Percentiles rank a stretch among this genome's conserved stretches.
phyloP scores from a whole-genome alignment of 345 rosid species.

The Geranium brycei region DNA sequence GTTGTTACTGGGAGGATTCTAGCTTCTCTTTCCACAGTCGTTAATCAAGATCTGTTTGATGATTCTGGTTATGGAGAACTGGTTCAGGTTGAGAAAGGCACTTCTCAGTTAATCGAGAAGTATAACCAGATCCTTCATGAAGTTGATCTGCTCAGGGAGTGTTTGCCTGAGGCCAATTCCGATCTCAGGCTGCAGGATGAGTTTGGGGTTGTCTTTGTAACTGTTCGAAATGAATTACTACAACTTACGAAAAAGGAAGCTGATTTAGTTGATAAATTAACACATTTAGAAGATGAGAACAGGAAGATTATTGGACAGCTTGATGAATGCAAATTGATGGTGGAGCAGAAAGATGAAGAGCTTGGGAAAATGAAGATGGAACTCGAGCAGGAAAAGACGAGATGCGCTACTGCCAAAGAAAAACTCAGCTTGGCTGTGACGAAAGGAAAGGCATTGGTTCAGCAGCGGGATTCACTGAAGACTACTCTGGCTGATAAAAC shows the following conservation, averaged over 20 bases:
- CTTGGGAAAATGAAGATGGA: constrained; percentile 41
- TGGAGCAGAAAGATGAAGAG: constrained; percentile 33
- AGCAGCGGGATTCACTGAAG: constrained; percentile 75
- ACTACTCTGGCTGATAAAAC: constrained; percentile 58
- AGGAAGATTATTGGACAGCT: constrained; percentile 46
- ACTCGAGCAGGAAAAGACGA: constrained; percentile 66
- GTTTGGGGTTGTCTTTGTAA: constrained; percentile 35
- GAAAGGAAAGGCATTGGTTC: constrained; percentile 89
- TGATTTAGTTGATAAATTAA: constrained; percentile 30
- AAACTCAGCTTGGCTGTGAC: constrained; percentile 94
- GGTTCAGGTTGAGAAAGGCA: constrained; percentile 44
- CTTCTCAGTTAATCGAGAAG: constrained; percentile 41
- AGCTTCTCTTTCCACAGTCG: constrained; percentile 39
- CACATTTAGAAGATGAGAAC: constrained; percentile 42
- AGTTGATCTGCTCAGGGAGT: constrained; percentile 54
- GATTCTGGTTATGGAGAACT: constrained; percentile 36
- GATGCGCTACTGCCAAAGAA: constrained; percentile 70
- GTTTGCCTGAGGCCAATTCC: constrained; percentile 33
- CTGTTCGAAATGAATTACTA: constrained; percentile 48
- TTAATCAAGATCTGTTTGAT: constrained; percentile 46
- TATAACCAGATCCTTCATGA: constrained; percentile 47
- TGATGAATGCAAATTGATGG: constrained; percentile 31
- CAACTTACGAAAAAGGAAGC: constrained; percentile 49
- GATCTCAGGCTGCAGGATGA: constrained; percentile 43
- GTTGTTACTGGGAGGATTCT: constrained; percentile 48